A percentile compares a stretch with the other conserved stretches of the same genome.
phyloP scores from a whole-genome alignment of 2,329 filamentous ascomycete species.

The Penicillium sp. region DNA sequence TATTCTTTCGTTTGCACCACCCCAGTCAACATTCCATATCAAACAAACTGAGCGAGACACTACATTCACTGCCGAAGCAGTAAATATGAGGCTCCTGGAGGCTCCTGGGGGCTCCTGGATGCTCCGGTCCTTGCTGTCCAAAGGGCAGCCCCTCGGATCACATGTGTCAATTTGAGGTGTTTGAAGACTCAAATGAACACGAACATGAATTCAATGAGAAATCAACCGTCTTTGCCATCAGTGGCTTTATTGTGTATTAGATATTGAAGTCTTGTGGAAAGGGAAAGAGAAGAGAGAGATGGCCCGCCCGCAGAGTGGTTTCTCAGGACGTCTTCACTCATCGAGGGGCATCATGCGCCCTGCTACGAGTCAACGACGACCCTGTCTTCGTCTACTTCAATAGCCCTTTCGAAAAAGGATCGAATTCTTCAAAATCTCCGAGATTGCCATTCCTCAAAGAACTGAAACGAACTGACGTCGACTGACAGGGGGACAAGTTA shows the following conservation, averaged over 20 bases:
- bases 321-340: slow-evolving; percentile 4
- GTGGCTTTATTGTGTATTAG: not conserved
- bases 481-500: slow-evolving; percentile 8
- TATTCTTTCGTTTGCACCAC: not conserved
- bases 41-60: not conserved
- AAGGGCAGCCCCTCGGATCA: slow-evolving; percentile 10
- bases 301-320: not conserved
- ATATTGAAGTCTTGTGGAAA: not conserved
- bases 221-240: not conserved
- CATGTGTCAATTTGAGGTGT: slow-evolving; percentile 6
- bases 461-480: slow-evolving; percentile 15
- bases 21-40: not conserved
- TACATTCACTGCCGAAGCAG: not conserved
- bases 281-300: not conserved
- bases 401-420: slow-evolving; percentile 6
- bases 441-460: slow-evolving; percentile 13
- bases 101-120: too few species aligned
- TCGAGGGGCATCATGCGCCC: slow-evolving; percentile 11
- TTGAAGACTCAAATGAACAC: not conserved
- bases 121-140: slow-evolving; percentile 14
- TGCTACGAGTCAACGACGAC: not conserved
- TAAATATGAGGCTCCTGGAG: slow-evolving; percentile 8
- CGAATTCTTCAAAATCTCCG: slow-evolving; percentile 7
- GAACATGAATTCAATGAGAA: not conserved
- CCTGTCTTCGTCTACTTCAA: slow-evolving; percentile 6